Percentiles rank a stretch among this genome's conserved stretches.
Conservation (phyloP, 495 filamentous ascomycete genomes). For the Hypoxylon subgilvum region DNA sequence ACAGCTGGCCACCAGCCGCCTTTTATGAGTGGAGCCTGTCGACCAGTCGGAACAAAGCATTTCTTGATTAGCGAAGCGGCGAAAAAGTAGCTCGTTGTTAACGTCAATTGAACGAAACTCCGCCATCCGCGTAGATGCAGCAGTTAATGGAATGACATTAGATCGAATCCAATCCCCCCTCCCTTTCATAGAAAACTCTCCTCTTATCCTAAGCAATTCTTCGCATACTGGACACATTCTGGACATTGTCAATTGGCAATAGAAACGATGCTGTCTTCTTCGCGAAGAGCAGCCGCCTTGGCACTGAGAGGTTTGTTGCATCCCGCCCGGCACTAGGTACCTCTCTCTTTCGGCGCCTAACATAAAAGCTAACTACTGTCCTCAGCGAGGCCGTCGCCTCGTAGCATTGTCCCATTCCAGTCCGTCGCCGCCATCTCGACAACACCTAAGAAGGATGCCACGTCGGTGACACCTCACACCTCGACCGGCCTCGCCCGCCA, state of each 20-base stretch:
- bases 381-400: slow-evolving; percentile 66
- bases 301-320: slow-evolving; percentile 69
- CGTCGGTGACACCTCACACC: slow-evolving; percentile 51
- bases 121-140: slow-evolving; percentile 16
- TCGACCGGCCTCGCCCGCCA: slow-evolving; percentile 49
- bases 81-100: slow-evolving; percentile 36
- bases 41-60: slow-evolving; percentile 35
- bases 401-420: slow-evolving; percentile 66
- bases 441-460: slow-evolving; percentile 63
- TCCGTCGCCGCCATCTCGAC: slow-evolving; percentile 65
- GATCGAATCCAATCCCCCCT: slow-evolving; percentile 8
- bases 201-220: slow-evolving; percentile 31
- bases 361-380: slow-evolving; percentile 10
- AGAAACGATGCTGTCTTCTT: slow-evolving; percentile 65
- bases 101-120: slow-evolving; percentile 34
- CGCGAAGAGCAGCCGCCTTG: slow-evolving; percentile 68
- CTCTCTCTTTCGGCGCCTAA: neutral
- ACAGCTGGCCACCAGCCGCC: neutral
- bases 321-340: neutral
- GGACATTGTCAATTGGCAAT: slow-evolving; percentile 6
- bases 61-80: slow-evolving; percentile 44
- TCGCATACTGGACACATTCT: slow-evolving; percentile 1
- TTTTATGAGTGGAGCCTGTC: no score
- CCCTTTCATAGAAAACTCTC: slow-evolving; percentile 24
- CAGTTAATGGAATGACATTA: slow-evolving; percentile 30